A percentile compares a stretch with the other conserved stretches of the same genome.
These are phyloP conservation scores for Lentinula sp. DNA, from an alignment of 768 basidiomycete genomes.

Conservation along the genomic window DNA sequence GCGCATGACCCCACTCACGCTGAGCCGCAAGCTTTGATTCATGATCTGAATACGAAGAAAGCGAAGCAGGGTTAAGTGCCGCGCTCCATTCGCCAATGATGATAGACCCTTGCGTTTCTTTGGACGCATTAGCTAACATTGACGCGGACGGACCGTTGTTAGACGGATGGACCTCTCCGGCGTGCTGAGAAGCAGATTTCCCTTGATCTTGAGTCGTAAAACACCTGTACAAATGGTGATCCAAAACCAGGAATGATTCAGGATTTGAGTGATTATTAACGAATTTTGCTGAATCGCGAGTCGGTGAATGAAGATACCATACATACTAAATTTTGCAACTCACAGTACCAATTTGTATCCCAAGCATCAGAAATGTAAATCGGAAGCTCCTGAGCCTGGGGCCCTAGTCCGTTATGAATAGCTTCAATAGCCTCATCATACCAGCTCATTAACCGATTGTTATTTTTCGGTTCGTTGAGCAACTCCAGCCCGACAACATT, in stretches of 20 bases:
- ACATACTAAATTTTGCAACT: conserved; percentile 18
- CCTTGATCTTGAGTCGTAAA: conserved; percentile 56
- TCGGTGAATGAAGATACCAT: neutral
- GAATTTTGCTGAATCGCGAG: conserved; percentile 21
- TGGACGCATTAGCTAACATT: conserved; percentile 23
- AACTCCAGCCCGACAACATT: conserved; percentile 59
- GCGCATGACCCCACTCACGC: conserved; percentile 51
- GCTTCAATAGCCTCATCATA: conserved; percentile 49
- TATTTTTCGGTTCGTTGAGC: conserved; percentile 50
- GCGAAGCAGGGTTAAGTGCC: conserved; percentile 59
- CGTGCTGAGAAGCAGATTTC: conserved; percentile 49
- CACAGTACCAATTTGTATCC: conserved; percentile 55
- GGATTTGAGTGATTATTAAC: conserved; percentile 25
- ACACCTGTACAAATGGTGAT: conserved; percentile 83
- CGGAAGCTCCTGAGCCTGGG: conserved; percentile 27
- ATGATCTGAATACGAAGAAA: conserved; percentile 32
- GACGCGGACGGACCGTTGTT: neutral
- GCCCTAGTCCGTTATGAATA: conserved; percentile 38
- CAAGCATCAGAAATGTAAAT: conserved; percentile 75
- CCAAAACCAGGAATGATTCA: conserved; percentile 48
- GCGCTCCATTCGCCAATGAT: conserved; percentile 80
- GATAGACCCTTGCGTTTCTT: conserved; percentile 36
- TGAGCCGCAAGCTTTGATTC: conserved; percentile 25
- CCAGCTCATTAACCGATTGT: conserved; percentile 52
- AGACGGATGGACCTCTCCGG: conserved; percentile 7